These are phyloP conservation scores for Trichoderma gamsii DNA, from an alignment of 495 filamentous ascomycete genomes.

Conservation along the genomic window DNA sequence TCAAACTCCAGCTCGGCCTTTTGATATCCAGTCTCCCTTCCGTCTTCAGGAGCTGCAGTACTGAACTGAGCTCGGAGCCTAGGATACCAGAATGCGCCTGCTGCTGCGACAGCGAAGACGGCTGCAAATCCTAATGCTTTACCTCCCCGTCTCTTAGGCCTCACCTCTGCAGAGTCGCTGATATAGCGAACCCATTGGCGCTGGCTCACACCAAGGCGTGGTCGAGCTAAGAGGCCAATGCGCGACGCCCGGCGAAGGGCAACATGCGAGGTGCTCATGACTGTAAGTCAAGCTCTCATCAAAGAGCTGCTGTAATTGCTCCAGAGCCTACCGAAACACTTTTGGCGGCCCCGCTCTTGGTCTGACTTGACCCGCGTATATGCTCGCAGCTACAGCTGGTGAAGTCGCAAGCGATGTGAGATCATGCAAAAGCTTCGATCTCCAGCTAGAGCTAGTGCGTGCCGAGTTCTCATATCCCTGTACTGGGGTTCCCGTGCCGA, in stretches of 20 bases:
- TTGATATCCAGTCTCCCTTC: conserved; percentile 12
- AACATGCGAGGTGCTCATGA: conserved; percentile 24
- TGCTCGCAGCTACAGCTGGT: not conserved
- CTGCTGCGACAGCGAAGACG: conserved; percentile 26
- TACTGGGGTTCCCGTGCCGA: not conserved
- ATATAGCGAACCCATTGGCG: conserved; percentile 30
- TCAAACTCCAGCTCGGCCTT: conserved; percentile 54
- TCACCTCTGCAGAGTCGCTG: conserved; percentile 16
- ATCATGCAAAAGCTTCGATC: conserved; percentile 10
- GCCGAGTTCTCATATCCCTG: conserved; percentile 1
- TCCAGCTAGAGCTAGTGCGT: not conserved
- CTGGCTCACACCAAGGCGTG: not conserved
- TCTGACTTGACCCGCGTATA: not conserved
- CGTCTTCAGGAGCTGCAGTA: not conserved
- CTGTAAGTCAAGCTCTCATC: conserved; percentile 2
- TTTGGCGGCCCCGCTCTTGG: not conserved
- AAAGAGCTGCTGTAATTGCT: not conserved
- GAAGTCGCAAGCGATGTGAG: conserved; percentile 1
- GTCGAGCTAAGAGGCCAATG: conserved; percentile 19
- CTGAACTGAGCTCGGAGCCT: conserved; percentile 11
- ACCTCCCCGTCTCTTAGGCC: conserved; percentile 18
- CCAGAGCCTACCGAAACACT: not conserved
- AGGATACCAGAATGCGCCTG: conserved; percentile 25
- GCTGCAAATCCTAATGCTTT: conserved; percentile 24
- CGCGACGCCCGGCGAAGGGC: conserved; percentile 24